Conservation (phyloP, 495 filamentous ascomycete species). For the Friedmanniomyces endolithicus region DNA sequence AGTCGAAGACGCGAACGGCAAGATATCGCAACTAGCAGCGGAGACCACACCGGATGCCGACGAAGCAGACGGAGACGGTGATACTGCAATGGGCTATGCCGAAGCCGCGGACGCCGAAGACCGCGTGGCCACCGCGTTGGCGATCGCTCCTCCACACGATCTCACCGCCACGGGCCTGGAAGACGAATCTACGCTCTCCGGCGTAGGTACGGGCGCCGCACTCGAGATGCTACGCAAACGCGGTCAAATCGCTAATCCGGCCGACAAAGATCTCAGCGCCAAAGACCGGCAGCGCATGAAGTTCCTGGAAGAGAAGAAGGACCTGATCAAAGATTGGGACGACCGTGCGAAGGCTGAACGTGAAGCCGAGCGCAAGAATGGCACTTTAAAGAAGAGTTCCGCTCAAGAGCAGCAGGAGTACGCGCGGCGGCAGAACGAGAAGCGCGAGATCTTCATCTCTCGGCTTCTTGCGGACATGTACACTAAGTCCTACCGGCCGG, state of each 20-base stretch:
- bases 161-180: slow-evolving; percentile 65
- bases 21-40: slow-evolving; percentile 27
- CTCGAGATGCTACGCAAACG: slow-evolving; percentile 71
- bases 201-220: slow-evolving; percentile 66
- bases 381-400: slow-evolving; percentile 74
- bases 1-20: not conserved
- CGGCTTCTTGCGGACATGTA: slow-evolving; percentile 72
- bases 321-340: slow-evolving; percentile 63
- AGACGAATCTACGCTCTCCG: slow-evolving; percentile 61
- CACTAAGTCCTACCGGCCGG: slow-evolving; percentile 75
- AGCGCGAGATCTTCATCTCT: slow-evolving; percentile 69
- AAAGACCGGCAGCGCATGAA: slow-evolving; percentile 59
- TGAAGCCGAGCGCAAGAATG: slow-evolving; percentile 71
- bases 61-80: slow-evolving; percentile 45
- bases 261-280: slow-evolving; percentile 48
- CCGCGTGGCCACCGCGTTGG: slow-evolving; percentile 35
- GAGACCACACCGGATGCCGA: slow-evolving; percentile 41
- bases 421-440: slow-evolving; percentile 72
- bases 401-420: slow-evolving; percentile 83
- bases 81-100: slow-evolving; percentile 52
- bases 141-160: slow-evolving; percentile 32
- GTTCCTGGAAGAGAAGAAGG: slow-evolving; percentile 71
- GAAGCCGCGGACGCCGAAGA: slow-evolving; percentile 46
- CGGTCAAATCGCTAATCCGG: slow-evolving; percentile 56
- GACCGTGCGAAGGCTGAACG: slow-evolving; percentile 67